These are phyloP conservation scores for Sisymbrium irio DNA, from an alignment of 345 rosid species.

Conservation along the genomic window DNA sequence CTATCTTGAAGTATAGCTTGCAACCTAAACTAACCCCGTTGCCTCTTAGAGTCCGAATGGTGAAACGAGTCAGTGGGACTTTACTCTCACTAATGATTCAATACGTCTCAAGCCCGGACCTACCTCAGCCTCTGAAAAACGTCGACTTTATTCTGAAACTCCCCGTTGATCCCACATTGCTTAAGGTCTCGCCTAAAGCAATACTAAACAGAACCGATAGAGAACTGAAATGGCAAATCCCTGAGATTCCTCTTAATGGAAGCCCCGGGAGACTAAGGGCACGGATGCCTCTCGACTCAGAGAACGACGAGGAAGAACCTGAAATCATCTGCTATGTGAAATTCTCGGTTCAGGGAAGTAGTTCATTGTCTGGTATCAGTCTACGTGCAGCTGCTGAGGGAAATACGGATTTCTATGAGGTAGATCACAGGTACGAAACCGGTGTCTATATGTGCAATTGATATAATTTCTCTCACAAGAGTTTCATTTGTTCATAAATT, in stretches of 20 bases:
- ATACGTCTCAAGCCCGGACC: conserved; percentile 81
- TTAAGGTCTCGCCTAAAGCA: conserved; percentile 95
- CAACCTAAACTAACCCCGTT: conserved; percentile 78
- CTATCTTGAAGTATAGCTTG: conserved; percentile 85
- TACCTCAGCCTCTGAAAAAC: conserved; percentile 59
- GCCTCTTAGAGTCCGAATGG: conserved; percentile 86
- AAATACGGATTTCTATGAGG: conserved; percentile 76
- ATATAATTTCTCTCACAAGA: conserved; percentile 12
- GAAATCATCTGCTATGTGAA: conserved; percentile 73
- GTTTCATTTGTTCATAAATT: conserved; percentile 27
- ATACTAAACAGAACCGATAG: conserved; percentile 73
- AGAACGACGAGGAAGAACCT: conserved; percentile 63
- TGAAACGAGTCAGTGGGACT: conserved; percentile 82
- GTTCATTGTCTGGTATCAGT: conserved; percentile 66
- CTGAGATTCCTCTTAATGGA: conserved; percentile 75
- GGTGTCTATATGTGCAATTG: conserved; percentile 81
- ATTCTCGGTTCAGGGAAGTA: conserved; percentile 65
- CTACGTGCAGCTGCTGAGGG: conserved; percentile 73
- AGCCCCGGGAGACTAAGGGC: conserved; percentile 74
- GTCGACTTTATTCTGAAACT: conserved; percentile 83
- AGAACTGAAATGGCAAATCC: conserved; percentile 90
- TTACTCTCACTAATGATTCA: conserved; percentile 97
- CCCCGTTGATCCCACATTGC: conserved; percentile 89
- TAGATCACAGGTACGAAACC: conserved; percentile 69
- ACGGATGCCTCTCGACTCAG: conserved; percentile 88